A percentile compares a stretch with the other conserved stretches of the same genome.
Conservation (phyloP, 192 early-diverging fungal species). For the Mycoemilia scoparia region DNA sequence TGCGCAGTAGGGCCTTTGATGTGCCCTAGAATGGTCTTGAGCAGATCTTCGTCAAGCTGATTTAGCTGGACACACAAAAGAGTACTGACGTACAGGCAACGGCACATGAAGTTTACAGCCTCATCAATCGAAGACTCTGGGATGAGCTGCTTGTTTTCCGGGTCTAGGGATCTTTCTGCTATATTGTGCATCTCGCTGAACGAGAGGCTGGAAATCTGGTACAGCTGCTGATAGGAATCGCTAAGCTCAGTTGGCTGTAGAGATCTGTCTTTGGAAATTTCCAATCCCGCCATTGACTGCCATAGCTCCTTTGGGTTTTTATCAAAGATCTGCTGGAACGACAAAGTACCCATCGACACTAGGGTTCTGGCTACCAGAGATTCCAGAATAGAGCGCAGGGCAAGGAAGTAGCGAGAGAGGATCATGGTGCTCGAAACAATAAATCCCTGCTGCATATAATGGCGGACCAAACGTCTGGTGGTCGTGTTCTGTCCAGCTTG, state of each 20-base stretch:
- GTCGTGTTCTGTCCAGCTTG: conserved; percentile 2
- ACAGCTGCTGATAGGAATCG: conserved; percentile 10
- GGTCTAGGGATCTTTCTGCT: conserved; percentile 2
- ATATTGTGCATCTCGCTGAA: conserved; percentile 11
- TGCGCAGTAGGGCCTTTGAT: conserved; percentile 7
- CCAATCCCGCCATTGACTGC: conserved; percentile 13
- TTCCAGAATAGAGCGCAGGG: conserved; percentile 21
- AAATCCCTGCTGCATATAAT: conserved; percentile 9
- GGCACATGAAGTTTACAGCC: conserved; percentile 9
- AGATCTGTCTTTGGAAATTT: background rate
- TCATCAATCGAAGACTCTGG: conserved; percentile 2
- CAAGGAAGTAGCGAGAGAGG: conserved; percentile 13
- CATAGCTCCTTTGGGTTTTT: conserved; percentile 15
- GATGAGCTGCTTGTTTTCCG: background rate
- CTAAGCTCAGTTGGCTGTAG: too few relatives aligned
- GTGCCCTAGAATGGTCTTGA: conserved; percentile 11
- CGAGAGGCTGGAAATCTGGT: too few relatives aligned
- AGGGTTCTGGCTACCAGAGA: conserved; percentile 15
- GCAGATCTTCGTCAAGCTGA: conserved; percentile 3
- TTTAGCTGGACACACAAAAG: conserved; percentile 15
- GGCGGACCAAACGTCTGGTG: conserved; percentile 7
- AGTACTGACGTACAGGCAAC: conserved; percentile 10
- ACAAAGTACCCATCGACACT: conserved; percentile 6
- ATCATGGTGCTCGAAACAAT: conserved; percentile 11
- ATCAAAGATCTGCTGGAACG: conserved; percentile 1